A percentile compares a stretch with the other conserved stretches of the same genome.
phyloP scores from a whole-genome alignment of 73 alveolate genomes.

The Paramecium tetraurelia region DNA sequence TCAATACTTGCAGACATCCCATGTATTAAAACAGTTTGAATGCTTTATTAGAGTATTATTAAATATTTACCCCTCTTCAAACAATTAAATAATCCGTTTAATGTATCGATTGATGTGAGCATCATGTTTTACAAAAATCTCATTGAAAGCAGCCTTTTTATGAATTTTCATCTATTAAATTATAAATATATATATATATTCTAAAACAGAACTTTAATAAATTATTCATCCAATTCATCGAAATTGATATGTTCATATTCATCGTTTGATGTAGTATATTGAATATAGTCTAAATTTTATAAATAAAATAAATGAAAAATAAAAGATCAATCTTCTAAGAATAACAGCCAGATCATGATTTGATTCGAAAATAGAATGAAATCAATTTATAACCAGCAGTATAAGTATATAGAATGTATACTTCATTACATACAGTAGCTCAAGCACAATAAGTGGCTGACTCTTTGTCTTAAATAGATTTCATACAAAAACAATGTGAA shows the following conservation, averaged over 20 bases:
- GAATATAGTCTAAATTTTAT: background rate
- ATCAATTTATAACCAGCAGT: background rate
- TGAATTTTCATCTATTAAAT: background rate
- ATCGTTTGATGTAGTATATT: no score
- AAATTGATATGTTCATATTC: no score
- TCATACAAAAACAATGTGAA: background rate
- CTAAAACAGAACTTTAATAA: background rate
- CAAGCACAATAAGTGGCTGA: slow-evolving; percentile 23
- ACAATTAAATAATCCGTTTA: slow-evolving; percentile 13
- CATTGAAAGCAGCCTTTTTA: slow-evolving; percentile 18
- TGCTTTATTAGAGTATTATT: background rate
- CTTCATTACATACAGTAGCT: background rate
- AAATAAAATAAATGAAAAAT: background rate
- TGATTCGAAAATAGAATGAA: background rate
- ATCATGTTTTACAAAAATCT: slow-evolving; percentile 17
- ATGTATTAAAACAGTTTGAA: slow-evolving; percentile 2
- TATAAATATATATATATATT: background rate
- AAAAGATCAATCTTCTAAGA: slow-evolving; percentile 5
- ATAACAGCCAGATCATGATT: slow-evolving; percentile 22
- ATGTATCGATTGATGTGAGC: slow-evolving; percentile 32
- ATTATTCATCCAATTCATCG: background rate
- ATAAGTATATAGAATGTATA: background rate
- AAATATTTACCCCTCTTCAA: slow-evolving; percentile 34
- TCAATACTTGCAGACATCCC: slow-evolving; percentile 31
- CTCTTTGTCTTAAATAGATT: background rate